Percentiles rank a stretch among this genome's conserved stretches.
Evolutionary conservation across 352 stramenopile genomes (phyloP).

Genomic region (Pythium monospermum): DNA sequence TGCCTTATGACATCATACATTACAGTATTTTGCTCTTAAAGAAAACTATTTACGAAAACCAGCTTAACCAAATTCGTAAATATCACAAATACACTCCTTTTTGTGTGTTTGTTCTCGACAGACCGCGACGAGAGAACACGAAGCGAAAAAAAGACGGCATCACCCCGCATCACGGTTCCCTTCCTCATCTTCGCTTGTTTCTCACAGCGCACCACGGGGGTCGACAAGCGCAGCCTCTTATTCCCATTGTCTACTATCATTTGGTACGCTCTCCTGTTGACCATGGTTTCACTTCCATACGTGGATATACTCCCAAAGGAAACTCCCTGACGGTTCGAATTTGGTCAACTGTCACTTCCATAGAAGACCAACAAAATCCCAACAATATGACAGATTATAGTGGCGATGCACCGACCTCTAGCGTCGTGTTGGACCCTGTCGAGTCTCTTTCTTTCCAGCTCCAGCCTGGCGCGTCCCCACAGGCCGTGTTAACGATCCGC

Average conservation of each 20-base stretch:
- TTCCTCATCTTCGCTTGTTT: too few species aligned
- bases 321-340: constrained; percentile 8
- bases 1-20: too few species aligned
- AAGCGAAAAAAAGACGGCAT: background rate
- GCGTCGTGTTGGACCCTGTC: constrained; percentile 73
- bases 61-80: background rate
- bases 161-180: too few species aligned
- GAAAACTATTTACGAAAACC: background rate
- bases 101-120: background rate
- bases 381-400: constrained; percentile 39
- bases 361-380: background rate
- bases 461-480: constrained; percentile 51
- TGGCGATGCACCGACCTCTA: constrained; percentile 65
- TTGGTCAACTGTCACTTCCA: background rate
- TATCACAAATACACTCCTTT: background rate
- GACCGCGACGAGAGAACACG: background rate
- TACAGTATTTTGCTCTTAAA: too few species aligned
- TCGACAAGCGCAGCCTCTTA: too few species aligned
- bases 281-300: background rate
- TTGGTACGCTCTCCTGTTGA: background rate
- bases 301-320: too few species aligned
- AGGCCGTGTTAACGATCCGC: constrained; percentile 79
- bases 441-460: constrained; percentile 79
- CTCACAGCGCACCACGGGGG: too few species aligned
- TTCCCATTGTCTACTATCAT: too few species aligned